Base-by-base conservation (phyloP, 306 rosid species). In the Luffa aegyptiaca region DNA sequence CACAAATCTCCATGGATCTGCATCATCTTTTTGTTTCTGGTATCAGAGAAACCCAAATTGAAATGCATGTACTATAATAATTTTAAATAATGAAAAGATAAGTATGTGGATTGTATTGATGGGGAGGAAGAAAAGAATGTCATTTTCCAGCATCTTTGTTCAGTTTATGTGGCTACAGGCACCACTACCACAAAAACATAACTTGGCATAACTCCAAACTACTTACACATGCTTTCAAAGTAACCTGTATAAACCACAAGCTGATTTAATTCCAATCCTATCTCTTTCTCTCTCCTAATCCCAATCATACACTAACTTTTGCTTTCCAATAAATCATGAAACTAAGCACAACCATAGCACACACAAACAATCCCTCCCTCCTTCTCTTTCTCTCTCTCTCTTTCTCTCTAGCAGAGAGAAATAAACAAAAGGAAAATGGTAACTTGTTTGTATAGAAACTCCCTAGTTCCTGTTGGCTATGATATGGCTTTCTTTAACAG, bases 351-450 rank as follows among this genome's bases (percentile, higher is more conserved):
- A 4, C 78, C 18, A 26, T 26, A 45, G 58, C 77, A 65, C 77
- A 83, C 39, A 64, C 5, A 26, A 5, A 48, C 59, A 65, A 55
- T 46, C 48, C 78, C 9, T 26, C 48, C 1, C 64, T 77, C 80
- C 3, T 16, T 41, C n/a, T 7, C 81, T 68, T 81, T 35, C 79
- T 75, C 79, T 33, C 7, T 26, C 31, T 26, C 31, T 26, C 31
- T 26, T 26, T 76, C 68, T 55, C 66, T 57, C 12, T 53, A 37
- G 11, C 10, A 56, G 80, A 53, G 75, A 55, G 48, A 55, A 53
- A 56, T 35, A 53, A 55, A 5, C 42, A 49, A 64, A 84, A 76
- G 64, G 86, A 74, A 83, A 82, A 92, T 93, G 97, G 98, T 93
- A 68, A 81, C 83, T 68, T 45, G 77, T 79, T 84, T 73, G 78